Evolutionary conservation across 805 yeast species (phyloP), one percentile per base, ranked within the genome.

Genomic region (Cyberlindnera petersonii): DNA sequence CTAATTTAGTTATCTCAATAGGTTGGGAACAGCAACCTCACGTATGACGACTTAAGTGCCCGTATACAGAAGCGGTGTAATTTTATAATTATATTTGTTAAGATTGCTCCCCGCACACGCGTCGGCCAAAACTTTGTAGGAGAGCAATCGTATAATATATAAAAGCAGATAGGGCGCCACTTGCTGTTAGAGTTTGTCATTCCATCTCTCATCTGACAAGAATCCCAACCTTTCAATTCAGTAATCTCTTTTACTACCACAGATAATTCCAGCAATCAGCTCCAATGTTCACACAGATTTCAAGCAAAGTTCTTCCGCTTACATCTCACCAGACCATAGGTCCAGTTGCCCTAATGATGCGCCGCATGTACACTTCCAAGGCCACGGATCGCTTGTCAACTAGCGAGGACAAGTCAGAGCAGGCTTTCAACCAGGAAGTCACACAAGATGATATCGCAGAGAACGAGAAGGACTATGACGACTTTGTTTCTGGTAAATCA

Each of bases 371-470:
- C 43, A 31, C 39, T 17, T 26, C 44, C 20, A 33, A 23, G 23
- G 26, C 33, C n/a, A 15, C 29, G n/a, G n/a, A 15, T 11, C 11
- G 29, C 24, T 24, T 19, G 11, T 13, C 24, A 5, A 9, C 14
- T 3, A 19, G 26, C 9, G 19, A 22, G 13, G 24, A 20, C 26
- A 37, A 26, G 17, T 15, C 35, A 9, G 42, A 47, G 23, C 31
- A 37, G 28, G 41, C 46, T 1, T 44, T 48, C 44, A 50, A 50
- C 38, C 34, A 20, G 17, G 55, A 47, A 22, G 23, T 45, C 4
- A 17, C 41, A 13, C 41, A 44, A 18, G 41, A 45, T 14, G 48
- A 51, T 4, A 23, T 37, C 10, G 37, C 34, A 3, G 21, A 23
- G 14, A 44, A 44, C 24, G 13, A 24, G n/a, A 35, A 42, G 24